Evolutionary conservation across 148 eudicot genomes (phyloP).

Genomic region (Camellia sinensis): DNA sequence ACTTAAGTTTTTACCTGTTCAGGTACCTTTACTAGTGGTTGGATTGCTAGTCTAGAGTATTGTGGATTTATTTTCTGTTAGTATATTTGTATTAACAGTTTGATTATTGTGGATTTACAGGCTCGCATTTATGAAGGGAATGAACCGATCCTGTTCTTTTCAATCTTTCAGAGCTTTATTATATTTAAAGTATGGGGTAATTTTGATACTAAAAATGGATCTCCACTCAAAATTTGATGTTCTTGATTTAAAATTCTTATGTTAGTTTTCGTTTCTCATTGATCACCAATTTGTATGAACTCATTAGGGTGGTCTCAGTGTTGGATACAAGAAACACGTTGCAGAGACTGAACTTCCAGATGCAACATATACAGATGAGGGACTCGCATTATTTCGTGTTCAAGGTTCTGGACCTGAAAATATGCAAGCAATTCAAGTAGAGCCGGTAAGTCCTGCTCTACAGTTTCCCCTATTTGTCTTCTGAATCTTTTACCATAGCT

Average conservation of each 20-base stretch:
- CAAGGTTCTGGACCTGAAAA: conserved; percentile 90
- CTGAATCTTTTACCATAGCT: neutral
- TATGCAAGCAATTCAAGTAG: conserved; percentile 98
- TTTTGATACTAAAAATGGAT: neutral
- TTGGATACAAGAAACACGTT: conserved; percentile 59
- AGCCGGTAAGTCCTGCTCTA: conserved; percentile 42
- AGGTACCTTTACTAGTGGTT: conserved; percentile 34
- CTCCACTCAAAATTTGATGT: neutral
- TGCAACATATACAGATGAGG: conserved; percentile 64
- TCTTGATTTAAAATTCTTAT: neutral
- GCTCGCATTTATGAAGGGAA: conserved; percentile 80
- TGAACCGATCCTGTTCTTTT: conserved; percentile 86
- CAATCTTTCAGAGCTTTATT: conserved; percentile 88
- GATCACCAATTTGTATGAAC: conserved; percentile 14
- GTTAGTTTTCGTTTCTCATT: conserved; percentile 2
- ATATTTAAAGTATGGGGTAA: conserved; percentile 62
- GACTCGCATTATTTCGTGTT: conserved; percentile 70
- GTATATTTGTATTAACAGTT: conserved; percentile 11
- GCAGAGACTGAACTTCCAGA: conserved; percentile 62
- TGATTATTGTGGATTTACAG: conserved; percentile 38
- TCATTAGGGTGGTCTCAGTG: conserved; percentile 77
- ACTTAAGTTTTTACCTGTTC: conserved; percentile 75
- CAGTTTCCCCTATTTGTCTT: conserved; percentile 4
- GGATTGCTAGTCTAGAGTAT: neutral
- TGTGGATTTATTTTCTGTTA: conserved; percentile 17